Percentiles rank a stretch among this genome's conserved stretches.
phyloP scores from a whole-genome alignment of 1,284 basidiomycete genomes.

The Stereum hirsutum region DNA sequence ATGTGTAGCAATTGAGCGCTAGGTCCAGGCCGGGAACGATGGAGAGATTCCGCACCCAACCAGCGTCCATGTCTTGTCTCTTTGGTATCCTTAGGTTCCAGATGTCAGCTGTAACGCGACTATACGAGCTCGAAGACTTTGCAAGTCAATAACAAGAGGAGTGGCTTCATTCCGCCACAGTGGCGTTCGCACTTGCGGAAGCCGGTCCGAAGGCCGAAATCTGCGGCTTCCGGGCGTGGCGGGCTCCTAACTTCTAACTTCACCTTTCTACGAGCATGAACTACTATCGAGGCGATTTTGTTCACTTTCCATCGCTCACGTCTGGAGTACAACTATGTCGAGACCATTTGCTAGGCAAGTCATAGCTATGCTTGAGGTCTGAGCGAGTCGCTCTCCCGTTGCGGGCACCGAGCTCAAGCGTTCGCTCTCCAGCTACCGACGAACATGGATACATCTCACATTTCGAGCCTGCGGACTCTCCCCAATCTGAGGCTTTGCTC shows the following conservation, averaged over 20 bases:
- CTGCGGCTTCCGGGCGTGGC: not conserved
- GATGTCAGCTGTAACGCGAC: too few species aligned
- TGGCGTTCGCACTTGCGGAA: too few species aligned
- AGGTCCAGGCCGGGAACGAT: too few species aligned
- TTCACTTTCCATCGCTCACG: conserved; percentile 41
- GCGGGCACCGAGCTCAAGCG: not conserved
- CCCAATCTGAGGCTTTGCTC: conserved; percentile 21
- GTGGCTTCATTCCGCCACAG: too few species aligned
- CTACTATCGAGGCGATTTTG: conserved; percentile 41
- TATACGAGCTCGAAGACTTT: too few species aligned
- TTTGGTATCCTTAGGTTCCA: too few species aligned
- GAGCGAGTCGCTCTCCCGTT: not conserved
- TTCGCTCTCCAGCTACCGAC: conserved; percentile 33
- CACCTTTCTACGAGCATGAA: conserved; percentile 3
- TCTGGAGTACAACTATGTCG: conserved; percentile 40
- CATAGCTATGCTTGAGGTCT: conserved; percentile 4
- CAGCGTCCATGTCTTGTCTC: too few species aligned
- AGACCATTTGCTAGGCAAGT: conserved; percentile 53
- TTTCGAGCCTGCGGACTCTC: conserved; percentile 29
- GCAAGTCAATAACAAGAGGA: too few species aligned
- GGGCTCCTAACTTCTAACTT: not conserved
- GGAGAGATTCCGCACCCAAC: too few species aligned
- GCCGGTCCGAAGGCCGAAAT: too few species aligned
- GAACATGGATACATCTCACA: conserved; percentile 45
- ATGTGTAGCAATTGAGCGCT: too few species aligned